Conservation (phyloP, 331 rosid species). For the Saraca asoca region DNA sequence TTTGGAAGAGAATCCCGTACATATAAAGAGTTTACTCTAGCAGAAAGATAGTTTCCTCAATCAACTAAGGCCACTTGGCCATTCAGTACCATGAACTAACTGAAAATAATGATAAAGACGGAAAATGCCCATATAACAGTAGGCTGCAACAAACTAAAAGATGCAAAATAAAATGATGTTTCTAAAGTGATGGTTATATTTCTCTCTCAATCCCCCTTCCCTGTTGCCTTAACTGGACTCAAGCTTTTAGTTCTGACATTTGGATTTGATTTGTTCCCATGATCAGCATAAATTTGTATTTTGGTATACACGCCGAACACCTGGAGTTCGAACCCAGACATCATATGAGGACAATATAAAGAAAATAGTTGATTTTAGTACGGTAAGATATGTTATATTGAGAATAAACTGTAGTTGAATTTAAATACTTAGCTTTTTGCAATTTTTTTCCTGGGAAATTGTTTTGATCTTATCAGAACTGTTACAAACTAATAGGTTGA, state of each 20-base stretch:
- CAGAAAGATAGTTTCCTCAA: no score
- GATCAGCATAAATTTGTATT: constrained; percentile 71
- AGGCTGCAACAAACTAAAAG: no score
- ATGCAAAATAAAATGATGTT: no score
- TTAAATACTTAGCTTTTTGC: constrained; percentile 16
- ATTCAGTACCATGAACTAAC: no score
- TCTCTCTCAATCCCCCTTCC: neutral
- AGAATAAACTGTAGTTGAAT: constrained; percentile 24
- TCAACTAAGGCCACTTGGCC: no score
- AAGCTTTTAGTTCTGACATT: constrained; percentile 10
- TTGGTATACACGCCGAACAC: constrained; percentile 98
- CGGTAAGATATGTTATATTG: constrained; percentile 51
- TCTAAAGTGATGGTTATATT: no score
- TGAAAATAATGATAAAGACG: no score
- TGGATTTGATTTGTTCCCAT: constrained; percentile 22
- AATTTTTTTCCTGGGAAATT: constrained; percentile 8
- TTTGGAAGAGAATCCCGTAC: no score
- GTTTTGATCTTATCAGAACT: constrained; percentile 6
- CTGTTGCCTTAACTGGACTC: neutral
- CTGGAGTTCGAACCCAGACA: constrained; percentile 74
- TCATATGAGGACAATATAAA: constrained; percentile 92
- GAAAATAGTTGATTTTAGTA: constrained; percentile 84
- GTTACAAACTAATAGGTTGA: constrained; percentile 56
- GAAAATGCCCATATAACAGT: no score
- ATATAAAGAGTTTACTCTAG: no score